Evolutionary conservation across 805 yeast genomes (phyloP).

Genomic region (Saturnispora sanitii): DNA sequence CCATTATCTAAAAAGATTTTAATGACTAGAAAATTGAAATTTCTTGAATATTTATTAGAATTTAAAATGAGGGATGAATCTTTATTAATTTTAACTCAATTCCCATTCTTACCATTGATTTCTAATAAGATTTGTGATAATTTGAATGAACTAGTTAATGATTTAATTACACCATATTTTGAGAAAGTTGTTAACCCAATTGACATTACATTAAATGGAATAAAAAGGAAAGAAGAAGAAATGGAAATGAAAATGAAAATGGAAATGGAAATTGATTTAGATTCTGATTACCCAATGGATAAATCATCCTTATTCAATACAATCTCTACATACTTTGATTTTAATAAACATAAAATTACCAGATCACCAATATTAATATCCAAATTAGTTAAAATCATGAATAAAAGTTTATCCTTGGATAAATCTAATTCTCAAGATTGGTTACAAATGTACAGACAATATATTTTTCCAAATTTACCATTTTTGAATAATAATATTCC

Average conservation of each 20-base stretch:
- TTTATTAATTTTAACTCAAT: slow-evolving; percentile 44
- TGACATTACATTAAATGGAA: slow-evolving; percentile 7
- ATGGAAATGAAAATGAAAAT: not conserved
- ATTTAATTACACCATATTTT: slow-evolving; percentile 42
- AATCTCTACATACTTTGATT: slow-evolving; percentile 34
- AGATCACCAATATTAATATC: slow-evolving; percentile 38
- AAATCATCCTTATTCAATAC: slow-evolving; percentile 36
- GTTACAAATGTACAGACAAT: slow-evolving; percentile 56
- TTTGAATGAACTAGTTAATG: slow-evolving; percentile 40
- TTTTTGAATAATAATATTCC: slow-evolving; percentile 47
- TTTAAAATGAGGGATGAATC: slow-evolving; percentile 59
- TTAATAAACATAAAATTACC: slow-evolving; percentile 48
- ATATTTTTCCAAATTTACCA: slow-evolving; percentile 53
- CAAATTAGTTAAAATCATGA: slow-evolving; percentile 54
- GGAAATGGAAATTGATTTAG: slow-evolving; percentile 17
- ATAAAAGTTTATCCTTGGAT: slow-evolving; percentile 26
- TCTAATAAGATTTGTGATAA: slow-evolving; percentile 40
- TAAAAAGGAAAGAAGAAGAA: too few species aligned
- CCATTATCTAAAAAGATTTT: slow-evolving; percentile 13
- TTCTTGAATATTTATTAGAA: slow-evolving; percentile 44
- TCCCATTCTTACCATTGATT: slow-evolving; percentile 50
- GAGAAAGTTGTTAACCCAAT: slow-evolving; percentile 13
- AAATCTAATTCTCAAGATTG: slow-evolving; percentile 26
- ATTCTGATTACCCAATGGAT: slow-evolving; percentile 27
- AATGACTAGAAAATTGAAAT: slow-evolving; percentile 30